A percentile compares a stretch with the other conserved stretches of the same genome.
These are phyloP conservation scores for Daldinia sp. DNA, from an alignment of 2,329 filamentous ascomycete genomes.

Conservation along the genomic window DNA sequence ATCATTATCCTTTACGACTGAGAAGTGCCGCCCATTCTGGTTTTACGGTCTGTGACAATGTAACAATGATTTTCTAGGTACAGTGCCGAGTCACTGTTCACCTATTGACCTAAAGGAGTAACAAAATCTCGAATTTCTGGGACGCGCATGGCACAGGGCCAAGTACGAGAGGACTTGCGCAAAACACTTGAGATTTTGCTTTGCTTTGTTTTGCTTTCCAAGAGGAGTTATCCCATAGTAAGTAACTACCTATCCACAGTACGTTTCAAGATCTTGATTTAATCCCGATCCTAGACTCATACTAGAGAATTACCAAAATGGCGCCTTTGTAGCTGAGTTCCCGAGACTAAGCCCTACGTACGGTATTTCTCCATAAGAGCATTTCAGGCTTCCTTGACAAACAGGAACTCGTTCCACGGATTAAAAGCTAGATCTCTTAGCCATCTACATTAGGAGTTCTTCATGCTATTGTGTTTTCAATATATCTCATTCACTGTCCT, in stretches of 20 bases:
- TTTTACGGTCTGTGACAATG: conserved; percentile 2
- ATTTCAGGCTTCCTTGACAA: not conserved
- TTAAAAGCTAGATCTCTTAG: too few relatives aligned
- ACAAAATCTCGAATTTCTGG: not conserved
- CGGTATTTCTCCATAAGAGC: not conserved
- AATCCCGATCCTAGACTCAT: not conserved
- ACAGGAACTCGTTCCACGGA: not conserved
- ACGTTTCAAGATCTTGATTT: not conserved
- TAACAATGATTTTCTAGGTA: not conserved
- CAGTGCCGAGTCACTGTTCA: not conserved
- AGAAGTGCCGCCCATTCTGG: not conserved
- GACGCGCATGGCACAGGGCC: not conserved
- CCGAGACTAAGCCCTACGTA: not conserved
- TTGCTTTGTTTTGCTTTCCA: not conserved
- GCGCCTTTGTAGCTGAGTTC: not conserved
- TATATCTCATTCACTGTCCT: not conserved
- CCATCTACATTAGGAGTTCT: too few relatives aligned
- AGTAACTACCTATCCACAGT: not conserved
- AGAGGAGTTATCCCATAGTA: not conserved
- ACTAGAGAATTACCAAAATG: not conserved
- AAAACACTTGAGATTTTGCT: not conserved
- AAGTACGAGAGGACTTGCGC: not conserved
- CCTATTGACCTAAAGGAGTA: not conserved
- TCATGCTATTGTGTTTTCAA: too few relatives aligned
- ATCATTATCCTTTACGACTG: not conserved